Evolutionary conservation across 768 basidiomycete species (phyloP).

Genomic region (Gyrodon lividus): DNA sequence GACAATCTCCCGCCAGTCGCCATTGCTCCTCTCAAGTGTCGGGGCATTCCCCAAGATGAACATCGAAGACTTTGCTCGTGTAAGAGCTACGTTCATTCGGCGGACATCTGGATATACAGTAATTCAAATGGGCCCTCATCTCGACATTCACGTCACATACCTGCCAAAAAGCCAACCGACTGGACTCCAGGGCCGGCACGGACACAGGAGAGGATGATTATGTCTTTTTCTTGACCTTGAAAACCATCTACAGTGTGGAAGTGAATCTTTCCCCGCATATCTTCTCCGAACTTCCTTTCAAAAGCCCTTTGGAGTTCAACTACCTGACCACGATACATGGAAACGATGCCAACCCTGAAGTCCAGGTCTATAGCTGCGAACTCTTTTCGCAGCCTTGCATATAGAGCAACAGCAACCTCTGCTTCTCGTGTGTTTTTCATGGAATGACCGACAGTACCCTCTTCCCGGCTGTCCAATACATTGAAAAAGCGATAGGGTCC

Average conservation of each 20-base stretch:
- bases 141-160: conserved; percentile 34
- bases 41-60: conserved; percentile 91
- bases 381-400: conserved; percentile 63
- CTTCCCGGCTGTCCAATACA: conserved; percentile 65
- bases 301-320: conserved; percentile 71
- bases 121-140: conserved; percentile 2
- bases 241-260: conserved; percentile 99
- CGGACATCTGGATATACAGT: conserved; percentile 53
- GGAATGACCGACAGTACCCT: conserved; percentile 55
- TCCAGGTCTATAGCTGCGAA: conserved; percentile 56
- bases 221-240: conserved; percentile 98
- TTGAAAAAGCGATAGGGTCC: conserved; percentile 91
- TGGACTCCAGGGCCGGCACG: conserved; percentile 85
- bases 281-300: conserved; percentile 63
- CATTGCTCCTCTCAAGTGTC: conserved; percentile 84
- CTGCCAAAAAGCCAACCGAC: conserved; percentile 86
- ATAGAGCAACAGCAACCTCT: conserved; percentile 73
- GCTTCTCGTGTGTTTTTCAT: conserved; percentile 76
- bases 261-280: conserved; percentile 70
- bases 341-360: conserved; percentile 69
- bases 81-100: conserved; percentile 98
- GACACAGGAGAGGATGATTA: conserved; percentile 97
- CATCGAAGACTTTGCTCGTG: conserved; percentile 91
- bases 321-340: conserved; percentile 94
- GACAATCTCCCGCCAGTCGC: conserved; percentile 76